Conservation (phyloP, 495 filamentous ascomycete species). For the Copromyces sp. region DNA sequence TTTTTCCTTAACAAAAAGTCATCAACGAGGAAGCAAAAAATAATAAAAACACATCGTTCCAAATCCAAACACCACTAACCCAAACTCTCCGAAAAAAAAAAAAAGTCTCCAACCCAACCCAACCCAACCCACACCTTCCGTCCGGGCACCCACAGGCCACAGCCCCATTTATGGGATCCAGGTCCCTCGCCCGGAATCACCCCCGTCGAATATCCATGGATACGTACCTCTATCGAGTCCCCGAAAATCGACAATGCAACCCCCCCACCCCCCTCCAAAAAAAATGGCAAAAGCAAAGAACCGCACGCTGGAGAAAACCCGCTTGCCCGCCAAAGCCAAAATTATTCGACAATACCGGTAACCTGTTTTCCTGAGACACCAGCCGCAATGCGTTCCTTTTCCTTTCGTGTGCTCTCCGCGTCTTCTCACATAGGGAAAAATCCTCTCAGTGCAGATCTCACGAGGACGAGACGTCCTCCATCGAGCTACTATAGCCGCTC, state of each 20-base stretch:
- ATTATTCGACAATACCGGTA: background rate
- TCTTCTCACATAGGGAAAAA: background rate
- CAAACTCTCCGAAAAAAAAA: background rate
- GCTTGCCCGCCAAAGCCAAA: background rate
- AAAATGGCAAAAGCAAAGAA: background rate
- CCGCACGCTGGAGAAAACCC: background rate
- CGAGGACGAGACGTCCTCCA: constrained; percentile 20
- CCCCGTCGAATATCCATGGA: background rate
- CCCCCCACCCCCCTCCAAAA: background rate
- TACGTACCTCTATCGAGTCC: background rate
- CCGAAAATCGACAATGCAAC: background rate
- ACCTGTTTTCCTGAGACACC: background rate
- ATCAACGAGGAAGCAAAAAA: background rate
- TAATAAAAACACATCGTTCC: background rate
- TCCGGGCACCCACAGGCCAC: no score
- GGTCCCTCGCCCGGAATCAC: background rate
- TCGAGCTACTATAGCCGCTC: constrained; percentile 31
- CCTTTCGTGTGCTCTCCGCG: background rate
- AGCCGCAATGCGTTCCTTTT: background rate
- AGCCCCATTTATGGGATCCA: background rate
- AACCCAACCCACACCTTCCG: background rate
- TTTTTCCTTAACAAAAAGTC: background rate
- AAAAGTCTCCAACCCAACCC: background rate
- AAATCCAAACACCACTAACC: background rate
- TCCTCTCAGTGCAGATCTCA: background rate